Evolutionary conservation across 2,329 filamentous ascomycete genomes (phyloP).

Genomic region (Fusarium liriodendri): DNA sequence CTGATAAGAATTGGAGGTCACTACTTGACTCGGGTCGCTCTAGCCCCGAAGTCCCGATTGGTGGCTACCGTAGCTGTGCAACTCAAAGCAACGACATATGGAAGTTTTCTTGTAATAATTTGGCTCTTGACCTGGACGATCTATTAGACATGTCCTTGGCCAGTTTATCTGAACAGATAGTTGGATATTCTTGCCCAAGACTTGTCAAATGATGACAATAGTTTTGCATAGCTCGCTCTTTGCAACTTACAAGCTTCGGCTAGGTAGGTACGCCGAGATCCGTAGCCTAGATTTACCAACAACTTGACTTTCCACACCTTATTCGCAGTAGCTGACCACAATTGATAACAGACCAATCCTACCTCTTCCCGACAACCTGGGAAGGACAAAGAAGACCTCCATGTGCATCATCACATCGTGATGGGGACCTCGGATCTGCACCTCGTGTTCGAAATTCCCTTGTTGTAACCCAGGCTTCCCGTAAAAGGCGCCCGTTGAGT

Average conservation of each 20-base stretch:
- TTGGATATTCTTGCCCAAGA: background rate
- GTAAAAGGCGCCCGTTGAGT: background rate
- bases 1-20: background rate
- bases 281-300: background rate
- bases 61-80: background rate
- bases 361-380: background rate
- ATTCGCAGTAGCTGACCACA: background rate
- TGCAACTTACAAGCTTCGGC: background rate
- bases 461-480: background rate
- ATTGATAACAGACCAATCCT: conserved; percentile 4
- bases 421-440: background rate
- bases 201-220: background rate
- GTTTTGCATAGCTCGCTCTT: background rate
- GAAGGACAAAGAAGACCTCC: background rate
- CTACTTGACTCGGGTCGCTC: background rate
- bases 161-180: background rate
- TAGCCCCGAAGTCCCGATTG: background rate
- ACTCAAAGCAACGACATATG: background rate
- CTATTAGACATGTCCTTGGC: background rate
- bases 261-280: background rate
- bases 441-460: conserved; percentile 5
- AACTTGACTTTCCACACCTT: background rate
- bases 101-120: background rate
- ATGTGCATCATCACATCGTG: background rate
- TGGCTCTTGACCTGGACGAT: background rate